These are phyloP conservation scores for Trebouxia sp. DNA, from an alignment of 139 green algal genomes.

Conservation along the genomic window DNA sequence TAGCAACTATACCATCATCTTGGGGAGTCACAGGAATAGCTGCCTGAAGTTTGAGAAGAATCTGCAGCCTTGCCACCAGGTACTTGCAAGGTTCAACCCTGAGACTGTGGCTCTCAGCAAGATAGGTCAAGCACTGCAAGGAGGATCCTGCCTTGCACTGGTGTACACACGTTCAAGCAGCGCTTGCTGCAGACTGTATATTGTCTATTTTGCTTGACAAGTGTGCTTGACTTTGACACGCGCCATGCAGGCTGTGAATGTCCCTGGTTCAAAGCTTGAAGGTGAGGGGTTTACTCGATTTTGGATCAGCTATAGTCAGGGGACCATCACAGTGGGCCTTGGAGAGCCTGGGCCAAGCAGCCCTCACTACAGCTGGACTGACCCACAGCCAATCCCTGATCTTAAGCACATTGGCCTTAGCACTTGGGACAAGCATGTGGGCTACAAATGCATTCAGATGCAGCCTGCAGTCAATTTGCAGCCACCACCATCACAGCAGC, in stretches of 20 bases:
- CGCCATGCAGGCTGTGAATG: slow-evolving; percentile 39
- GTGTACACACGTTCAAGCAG: too few species aligned
- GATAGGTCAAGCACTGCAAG: background rate
- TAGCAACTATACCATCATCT: slow-evolving; percentile 83
- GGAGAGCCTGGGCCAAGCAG: slow-evolving; percentile 42
- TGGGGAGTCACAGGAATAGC: slow-evolving; percentile 85
- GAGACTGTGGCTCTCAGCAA: background rate
- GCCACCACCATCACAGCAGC: background rate
- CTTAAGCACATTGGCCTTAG: slow-evolving; percentile 71
- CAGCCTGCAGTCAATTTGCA: slow-evolving; percentile 33
- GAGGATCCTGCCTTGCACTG: too few species aligned
- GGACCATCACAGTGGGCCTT: slow-evolving; percentile 59
- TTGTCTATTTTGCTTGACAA: too few species aligned
- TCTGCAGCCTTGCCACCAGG: slow-evolving; percentile 44
- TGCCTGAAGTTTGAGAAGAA: slow-evolving; percentile 85
- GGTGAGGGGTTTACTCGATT: slow-evolving; percentile 46
- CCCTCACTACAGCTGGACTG: slow-evolving; percentile 55
- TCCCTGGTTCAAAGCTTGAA: slow-evolving; percentile 36
- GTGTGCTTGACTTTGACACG: too few species aligned
- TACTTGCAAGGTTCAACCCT: background rate
- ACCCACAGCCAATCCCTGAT: slow-evolving; percentile 43
- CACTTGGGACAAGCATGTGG: slow-evolving; percentile 86
- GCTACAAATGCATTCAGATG: slow-evolving; percentile 70
- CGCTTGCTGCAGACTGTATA: too few species aligned
- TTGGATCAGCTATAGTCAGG: slow-evolving; percentile 66